Evolutionary conservation across 192 early-diverging fungal genomes (phyloP).

Genomic region (Fimicolochytrium jonesii): DNA sequence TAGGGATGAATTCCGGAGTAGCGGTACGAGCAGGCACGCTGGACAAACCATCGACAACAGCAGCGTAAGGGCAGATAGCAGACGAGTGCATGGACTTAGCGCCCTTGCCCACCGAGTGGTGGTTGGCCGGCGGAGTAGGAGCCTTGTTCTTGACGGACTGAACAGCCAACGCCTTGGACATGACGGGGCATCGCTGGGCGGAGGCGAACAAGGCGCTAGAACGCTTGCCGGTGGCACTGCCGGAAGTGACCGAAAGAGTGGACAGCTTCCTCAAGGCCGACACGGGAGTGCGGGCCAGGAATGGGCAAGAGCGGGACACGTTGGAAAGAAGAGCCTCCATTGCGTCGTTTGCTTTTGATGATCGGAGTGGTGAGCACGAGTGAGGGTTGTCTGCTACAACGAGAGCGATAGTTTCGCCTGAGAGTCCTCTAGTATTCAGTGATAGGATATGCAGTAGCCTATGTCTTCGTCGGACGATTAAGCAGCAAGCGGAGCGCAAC

Average conservation of each 20-base stretch:
- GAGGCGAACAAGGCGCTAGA: slow-evolving; percentile 47
- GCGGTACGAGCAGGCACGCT: slow-evolving; percentile 9
- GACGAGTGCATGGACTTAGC: slow-evolving; percentile 27
- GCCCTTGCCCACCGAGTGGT: not conserved
- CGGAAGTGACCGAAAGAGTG: slow-evolving; percentile 25
- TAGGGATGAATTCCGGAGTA: not conserved
- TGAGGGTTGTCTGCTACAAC: too few species aligned
- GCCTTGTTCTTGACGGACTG: slow-evolving; percentile 37
- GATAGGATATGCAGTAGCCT: too few species aligned
- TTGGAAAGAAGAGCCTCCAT: slow-evolving; percentile 30
- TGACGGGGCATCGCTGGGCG: slow-evolving; percentile 74
- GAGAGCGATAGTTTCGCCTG: too few species aligned
- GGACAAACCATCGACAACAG: slow-evolving; percentile 20
- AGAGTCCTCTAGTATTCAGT: too few species aligned
- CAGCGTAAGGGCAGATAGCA: slow-evolving; percentile 28
- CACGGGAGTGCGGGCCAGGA: slow-evolving; percentile 67
- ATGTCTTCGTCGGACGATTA: too few species aligned
- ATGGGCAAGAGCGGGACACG: slow-evolving; percentile 57
- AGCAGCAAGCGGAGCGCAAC: too few species aligned
- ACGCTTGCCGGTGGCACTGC: slow-evolving; percentile 6
- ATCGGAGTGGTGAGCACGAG: too few species aligned
- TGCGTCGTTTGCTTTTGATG: too few species aligned
- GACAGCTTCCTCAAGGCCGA: slow-evolving; percentile 63
- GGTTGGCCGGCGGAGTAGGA: too few species aligned
- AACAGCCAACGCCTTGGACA: slow-evolving; percentile 68